Evolutionary conservation across 75 land plant species (phyloP), one percentile per base, ranked within the genome.

Genomic region (Gnetum montanum): DNA sequence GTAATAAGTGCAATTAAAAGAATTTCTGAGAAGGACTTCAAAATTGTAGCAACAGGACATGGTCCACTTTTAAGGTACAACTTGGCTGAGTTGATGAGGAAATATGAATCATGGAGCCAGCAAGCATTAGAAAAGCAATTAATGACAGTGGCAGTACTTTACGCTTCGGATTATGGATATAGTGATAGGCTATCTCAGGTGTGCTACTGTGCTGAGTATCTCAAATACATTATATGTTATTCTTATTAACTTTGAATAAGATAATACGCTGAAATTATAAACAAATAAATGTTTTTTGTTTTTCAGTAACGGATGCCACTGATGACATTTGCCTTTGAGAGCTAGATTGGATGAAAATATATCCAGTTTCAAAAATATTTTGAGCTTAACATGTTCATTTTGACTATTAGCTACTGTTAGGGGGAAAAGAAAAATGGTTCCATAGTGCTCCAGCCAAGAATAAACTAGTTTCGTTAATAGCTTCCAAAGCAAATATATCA

Each of bases 171-270:
- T 50, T 76, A 76, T 46, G 79, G 79, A 16, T 73, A 30, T 43
- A 76, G 79, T 49, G 79, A 76, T 46, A 71, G 79, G 10, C 70
- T 72, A 31, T 76, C 76, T 50, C 79, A 76, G 65, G 78, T 75
- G 29, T 50, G 36, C 22, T 29, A 23, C 24, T 54, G 43, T 34
- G 27, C n/a, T n/a, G n/a, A 18, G 6, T 18, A 23, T 44, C 6
- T 18, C 63, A 33, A 52, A n/a, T n/a, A n/a, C n/a, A n/a, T n/a
- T n/a, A n/a, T n/a, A n/a, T n/a, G n/a, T n/a, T n/a, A n/a, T 7
- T 56, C 34, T 26, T 13, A 0, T 16, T 45, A 10, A 40, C 43
- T 40, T 40, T 15, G 15, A 10, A 15, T 15, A 40, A 10, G 12
- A 6, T 25, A 46, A 20, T 4, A 25, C 49, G 20, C 7, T 20